Conservation (phyloP, 495 filamentous ascomycete species). For the Aspergillus steynii region DNA sequence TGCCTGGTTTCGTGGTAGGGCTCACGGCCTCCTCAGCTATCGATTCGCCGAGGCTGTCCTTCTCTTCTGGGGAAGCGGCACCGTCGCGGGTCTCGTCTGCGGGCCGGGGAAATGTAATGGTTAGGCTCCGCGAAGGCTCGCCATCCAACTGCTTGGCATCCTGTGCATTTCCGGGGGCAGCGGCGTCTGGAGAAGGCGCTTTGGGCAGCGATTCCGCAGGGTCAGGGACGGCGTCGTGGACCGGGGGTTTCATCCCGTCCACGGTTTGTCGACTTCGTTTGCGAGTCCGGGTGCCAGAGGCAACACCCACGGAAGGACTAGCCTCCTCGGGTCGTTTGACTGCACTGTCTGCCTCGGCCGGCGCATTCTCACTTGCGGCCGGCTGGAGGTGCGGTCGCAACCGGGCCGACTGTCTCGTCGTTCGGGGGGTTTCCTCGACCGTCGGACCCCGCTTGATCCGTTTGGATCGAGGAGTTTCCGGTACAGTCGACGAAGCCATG, state of each 20-base stretch:
- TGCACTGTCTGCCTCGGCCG: slow-evolving; percentile 18
- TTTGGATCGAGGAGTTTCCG: slow-evolving; percentile 39
- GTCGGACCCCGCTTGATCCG: slow-evolving; percentile 21
- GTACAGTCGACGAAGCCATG: slow-evolving; percentile 25
- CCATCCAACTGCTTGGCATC: slow-evolving; percentile 1
- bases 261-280: slow-evolving; percentile 18
- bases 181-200: slow-evolving; percentile 15
- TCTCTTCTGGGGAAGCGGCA: slow-evolving; percentile 9
- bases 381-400: slow-evolving; percentile 26
- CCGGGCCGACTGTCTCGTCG: slow-evolving; percentile 40
- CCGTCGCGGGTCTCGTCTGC: slow-evolving; percentile 15
- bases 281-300: slow-evolving; percentile 18
- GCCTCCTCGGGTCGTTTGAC: slow-evolving; percentile 15
- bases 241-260: slow-evolving; percentile 11
- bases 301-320: slow-evolving; percentile 14
- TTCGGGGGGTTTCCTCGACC: slow-evolving; percentile 27
- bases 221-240: not conserved
- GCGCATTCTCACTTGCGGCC: slow-evolving; percentile 22
- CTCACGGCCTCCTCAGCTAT: not conserved
- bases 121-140: slow-evolving; percentile 7
- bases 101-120: not conserved
- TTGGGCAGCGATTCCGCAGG: slow-evolving; percentile 6
- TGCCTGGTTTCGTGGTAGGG: slow-evolving; percentile 10
- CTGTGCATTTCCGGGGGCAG: slow-evolving; percentile 5
- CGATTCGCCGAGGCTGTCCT: not conserved